Evolutionary conservation across 176 grass and related monocot species (phyloP), one percentile per base, ranked within the genome.

Genomic region (Pontederia paniculata): DNA sequence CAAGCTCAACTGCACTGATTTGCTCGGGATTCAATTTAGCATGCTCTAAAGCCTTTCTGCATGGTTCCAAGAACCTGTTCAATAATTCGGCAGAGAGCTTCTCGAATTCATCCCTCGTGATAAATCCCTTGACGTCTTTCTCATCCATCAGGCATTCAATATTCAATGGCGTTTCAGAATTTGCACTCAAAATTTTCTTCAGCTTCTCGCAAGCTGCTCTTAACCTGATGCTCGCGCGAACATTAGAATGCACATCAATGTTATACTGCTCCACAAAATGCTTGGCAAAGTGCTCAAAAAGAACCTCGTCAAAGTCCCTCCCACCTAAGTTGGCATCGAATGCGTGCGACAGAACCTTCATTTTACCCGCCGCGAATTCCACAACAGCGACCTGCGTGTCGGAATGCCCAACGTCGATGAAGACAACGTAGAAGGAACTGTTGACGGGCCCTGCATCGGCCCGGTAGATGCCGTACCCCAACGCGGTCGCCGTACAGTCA

Each of bases 71-170:
- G 8, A 98, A 69, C 70, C 74, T 77, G 45, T 88, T 73, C 16
- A 91, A 73, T 62, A 98, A 23, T 16, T 47, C 63, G 8, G 65
- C 12, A 62, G 77, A 84, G 7, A 91, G 64, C 52, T 72, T 84
- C 75, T 98, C 93, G 5, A 91, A 98, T n/a, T 91, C 87, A 1
- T 88, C 93, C 55, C 93, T 76, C 37, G 77, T 80, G 50, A 98
- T 85, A 53, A 80, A 65, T 25, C 93, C 93, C 58, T 74, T 91
- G 41, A 91, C 87, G 61, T 98, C 93, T 66, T 88, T 98, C 80
- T 98, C 93, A 83, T 98, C 93, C 83, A 98, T 88, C 45, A 98
- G 63, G 46, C 93, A 98, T 51, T 98, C 93, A 2, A 98, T 91
- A 73, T 75, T 91, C 9, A 98, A 21, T 8, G 85, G 77, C 0